Evolutionary conservation across 1,284 basidiomycete species (phyloP), one percentile per base, ranked within the genome.

Genomic region (Dichomitus squalens): DNA sequence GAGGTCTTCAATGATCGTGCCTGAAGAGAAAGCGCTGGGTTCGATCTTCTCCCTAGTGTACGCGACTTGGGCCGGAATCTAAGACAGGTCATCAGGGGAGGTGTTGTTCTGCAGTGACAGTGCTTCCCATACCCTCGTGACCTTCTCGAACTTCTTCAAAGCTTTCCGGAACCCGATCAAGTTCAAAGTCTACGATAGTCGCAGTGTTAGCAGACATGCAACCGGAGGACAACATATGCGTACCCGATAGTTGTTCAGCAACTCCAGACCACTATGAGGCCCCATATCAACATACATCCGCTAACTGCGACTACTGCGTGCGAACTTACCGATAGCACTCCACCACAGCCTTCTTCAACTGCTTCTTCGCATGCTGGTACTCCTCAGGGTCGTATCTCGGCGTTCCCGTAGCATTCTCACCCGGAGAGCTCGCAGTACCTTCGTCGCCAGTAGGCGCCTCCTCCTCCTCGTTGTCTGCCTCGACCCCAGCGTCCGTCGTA

Each of bases 141-240:
- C 78, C 74, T 97, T 98, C 70, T 95, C 93, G 66, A 95, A 97
- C 75, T 97, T 98, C 75, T 95, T 98, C 60, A 97, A 71, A 0
- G 90, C 90, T 72, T 98, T 98, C 21, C 92, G 80, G 71, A 98
- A 95, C 0, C 95, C 96, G 2, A 92, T 92, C 8, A 95, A 72
- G 71, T 98, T 98, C 50, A 98, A 74, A 46, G 91, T 87, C 88
- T 95, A 58, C 16, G 50, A 16, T 53, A 12, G n/a, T 21, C 3
- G 27, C 18, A 27, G n/a, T 29, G 48, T 58, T 33, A 53, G 39
- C 27, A 35, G 12, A 7, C 9, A 16, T 16, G n/a, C 21, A 29
- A 1, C 9, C 16, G 5, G 34, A 6, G 8, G 12, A n/a, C 4
- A 12, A 18, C 4, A 29, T 33, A 36, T 36, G 76, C 87, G 58